Conservation (phyloP, 2,329 filamentous ascomycete species). For the Microthyrium microscopicum region DNA sequence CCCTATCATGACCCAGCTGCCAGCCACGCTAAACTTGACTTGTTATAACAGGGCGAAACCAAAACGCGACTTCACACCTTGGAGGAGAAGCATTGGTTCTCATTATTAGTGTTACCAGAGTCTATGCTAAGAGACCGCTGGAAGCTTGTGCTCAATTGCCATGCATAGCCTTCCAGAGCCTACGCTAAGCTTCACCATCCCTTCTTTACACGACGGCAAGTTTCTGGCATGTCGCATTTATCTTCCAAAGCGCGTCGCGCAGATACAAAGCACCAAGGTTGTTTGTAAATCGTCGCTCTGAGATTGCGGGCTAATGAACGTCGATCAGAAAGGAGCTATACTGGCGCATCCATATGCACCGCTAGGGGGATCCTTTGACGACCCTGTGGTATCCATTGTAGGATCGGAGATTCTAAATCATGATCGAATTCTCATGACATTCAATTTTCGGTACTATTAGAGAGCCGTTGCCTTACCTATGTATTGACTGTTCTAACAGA, state of each 20-base stretch:
- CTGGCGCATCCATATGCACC: conserved; percentile 85
- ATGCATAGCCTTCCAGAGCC: conserved; percentile 11
- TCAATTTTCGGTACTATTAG: conserved; percentile 67
- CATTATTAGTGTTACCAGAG: too few relatives aligned
- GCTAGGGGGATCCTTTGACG: conserved; percentile 71
- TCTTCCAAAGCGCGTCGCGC: conserved; percentile 29
- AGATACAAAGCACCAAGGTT: too few relatives aligned
- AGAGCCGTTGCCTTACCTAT: conserved; percentile 7
- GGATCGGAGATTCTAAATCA: conserved; percentile 42
- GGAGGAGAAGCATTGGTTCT: too few relatives aligned
- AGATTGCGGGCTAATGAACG: neutral
- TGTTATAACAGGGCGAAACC: too few relatives aligned
- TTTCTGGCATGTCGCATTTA: conserved; percentile 71
- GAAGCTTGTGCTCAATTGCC: too few relatives aligned
- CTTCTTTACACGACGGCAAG: conserved; percentile 65
- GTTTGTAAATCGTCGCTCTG: too few relatives aligned
- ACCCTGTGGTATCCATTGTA: conserved; percentile 55
- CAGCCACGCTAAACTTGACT: too few relatives aligned
- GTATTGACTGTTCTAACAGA: conserved; percentile 27
- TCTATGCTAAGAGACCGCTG: too few relatives aligned
- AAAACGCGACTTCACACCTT: too few relatives aligned
- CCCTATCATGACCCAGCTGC: too few relatives aligned
- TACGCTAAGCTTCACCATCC: conserved; percentile 52
- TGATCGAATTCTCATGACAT: conserved; percentile 67
- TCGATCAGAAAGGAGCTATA: conserved; percentile 38